phyloP scores from a whole-genome alignment of 331 rosid genomes.

The Spiraea crenata region DNA sequence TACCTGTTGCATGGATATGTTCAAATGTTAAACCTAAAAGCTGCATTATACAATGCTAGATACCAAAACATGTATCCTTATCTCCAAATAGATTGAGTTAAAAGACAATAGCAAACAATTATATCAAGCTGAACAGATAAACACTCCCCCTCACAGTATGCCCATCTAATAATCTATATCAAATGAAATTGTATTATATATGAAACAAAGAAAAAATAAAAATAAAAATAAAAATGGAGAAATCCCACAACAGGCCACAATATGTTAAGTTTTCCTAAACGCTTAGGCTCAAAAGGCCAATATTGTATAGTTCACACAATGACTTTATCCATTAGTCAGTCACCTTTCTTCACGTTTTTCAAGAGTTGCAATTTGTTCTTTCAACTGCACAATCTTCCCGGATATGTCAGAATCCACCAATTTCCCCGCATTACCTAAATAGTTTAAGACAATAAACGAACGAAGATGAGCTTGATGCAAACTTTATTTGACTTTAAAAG shows the following conservation, averaged over 20 bases:
- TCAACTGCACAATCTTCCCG: slow-evolving; percentile 71
- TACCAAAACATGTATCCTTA: neutral
- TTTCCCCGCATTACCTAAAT: slow-evolving; percentile 80
- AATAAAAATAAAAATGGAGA: neutral
- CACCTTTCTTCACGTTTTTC: slow-evolving; percentile 97
- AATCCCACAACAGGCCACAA: neutral
- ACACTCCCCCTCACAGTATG: neutral
- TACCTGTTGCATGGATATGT: slow-evolving; percentile 54
- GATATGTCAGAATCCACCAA: slow-evolving; percentile 83
- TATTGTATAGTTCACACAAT: neutral
- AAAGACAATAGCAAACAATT: neutral
- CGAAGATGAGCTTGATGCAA: neutral
- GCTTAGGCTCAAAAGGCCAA: neutral
- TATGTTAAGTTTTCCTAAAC: neutral
- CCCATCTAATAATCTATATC: neutral
- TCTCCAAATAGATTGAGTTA: neutral
- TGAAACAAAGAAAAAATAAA: neutral
- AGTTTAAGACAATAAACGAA: slow-evolving; percentile 11
- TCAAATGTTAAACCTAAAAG: slow-evolving; percentile 26
- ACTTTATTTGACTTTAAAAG: too few species aligned
- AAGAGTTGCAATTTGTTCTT: slow-evolving; percentile 90
- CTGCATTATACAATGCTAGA: neutral
- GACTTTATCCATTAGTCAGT: slow-evolving; percentile 25
- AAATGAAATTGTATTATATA: neutral
- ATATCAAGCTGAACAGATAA: neutral